Conservation (phyloP, 2,329 filamentous ascomycete genomes). For the Trichoderma sp. region DNA sequence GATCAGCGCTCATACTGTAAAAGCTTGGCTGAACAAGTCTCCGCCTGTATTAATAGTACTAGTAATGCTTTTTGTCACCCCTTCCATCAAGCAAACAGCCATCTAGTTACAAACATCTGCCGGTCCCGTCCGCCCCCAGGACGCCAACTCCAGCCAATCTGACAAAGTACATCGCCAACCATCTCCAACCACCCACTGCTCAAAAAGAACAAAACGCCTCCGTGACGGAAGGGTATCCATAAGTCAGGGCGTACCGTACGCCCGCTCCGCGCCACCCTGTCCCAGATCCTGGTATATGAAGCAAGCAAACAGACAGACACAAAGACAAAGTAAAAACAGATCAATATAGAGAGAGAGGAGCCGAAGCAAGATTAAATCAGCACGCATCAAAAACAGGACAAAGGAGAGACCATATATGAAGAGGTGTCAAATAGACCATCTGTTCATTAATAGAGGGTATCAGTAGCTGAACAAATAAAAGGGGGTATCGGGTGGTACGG, state of each 20-base stretch:
- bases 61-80: not conserved
- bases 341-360: not conserved
- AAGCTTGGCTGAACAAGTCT: not conserved
- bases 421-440: not conserved
- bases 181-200: not conserved
- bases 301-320: constrained; percentile 11
- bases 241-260: constrained; percentile 15
- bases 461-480: not conserved
- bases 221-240: constrained; percentile 21
- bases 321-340: not conserved
- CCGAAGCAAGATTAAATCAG: not conserved
- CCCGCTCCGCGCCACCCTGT: constrained; percentile 23
- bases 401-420: constrained; percentile 14
- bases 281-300: constrained; percentile 22
- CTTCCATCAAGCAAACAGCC: not conserved
- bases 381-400: not conserved
- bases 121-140: not conserved
- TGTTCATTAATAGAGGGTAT: constrained; percentile 19
- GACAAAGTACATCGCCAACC: not conserved
- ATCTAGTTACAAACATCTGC: not conserved
- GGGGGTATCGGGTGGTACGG: constrained; percentile 13
- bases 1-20: not conserved
- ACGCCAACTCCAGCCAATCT: not conserved
- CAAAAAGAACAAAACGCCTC: constrained; percentile 19
- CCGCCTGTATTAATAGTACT: not conserved